These are phyloP conservation scores for Martiniozyma asiatica DNA, from an alignment of 1,139 yeast genomes.

Conservation along the genomic window DNA sequence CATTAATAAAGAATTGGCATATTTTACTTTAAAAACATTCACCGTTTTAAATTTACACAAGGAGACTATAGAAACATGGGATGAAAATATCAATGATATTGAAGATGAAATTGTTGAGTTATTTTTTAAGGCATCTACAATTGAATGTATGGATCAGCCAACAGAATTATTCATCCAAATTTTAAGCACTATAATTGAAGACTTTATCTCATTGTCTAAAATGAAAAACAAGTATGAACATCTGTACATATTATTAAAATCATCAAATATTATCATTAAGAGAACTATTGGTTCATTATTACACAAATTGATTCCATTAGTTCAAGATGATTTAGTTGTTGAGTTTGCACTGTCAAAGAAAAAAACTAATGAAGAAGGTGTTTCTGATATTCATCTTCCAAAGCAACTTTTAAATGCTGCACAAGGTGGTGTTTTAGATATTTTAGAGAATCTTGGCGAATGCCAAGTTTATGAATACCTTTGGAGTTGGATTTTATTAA, in stretches of 20 bases:
- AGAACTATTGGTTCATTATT: slow-evolving; percentile 30
- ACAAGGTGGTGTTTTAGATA: slow-evolving; percentile 22
- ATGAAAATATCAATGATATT: slow-evolving; percentile 21
- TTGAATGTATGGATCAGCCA: slow-evolving; percentile 23
- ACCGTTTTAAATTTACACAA: slow-evolving; percentile 21
- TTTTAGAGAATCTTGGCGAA: slow-evolving; percentile 29
- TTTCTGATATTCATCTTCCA: slow-evolving; percentile 27
- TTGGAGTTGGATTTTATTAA: slow-evolving; percentile 61
- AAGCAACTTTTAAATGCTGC: slow-evolving; percentile 23
- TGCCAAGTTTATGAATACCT: slow-evolving; percentile 33
- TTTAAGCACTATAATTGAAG: slow-evolving; percentile 23
- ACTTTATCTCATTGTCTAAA: slow-evolving; percentile 11
- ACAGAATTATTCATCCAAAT: slow-evolving; percentile 26
- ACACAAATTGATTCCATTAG: slow-evolving; percentile 26
- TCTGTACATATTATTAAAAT: slow-evolving; percentile 15
- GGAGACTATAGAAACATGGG: slow-evolving; percentile 23
- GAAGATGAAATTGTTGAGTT: slow-evolving; percentile 31
- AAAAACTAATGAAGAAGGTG: slow-evolving; percentile 13
- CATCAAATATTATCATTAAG: slow-evolving; percentile 24
- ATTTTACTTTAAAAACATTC: slow-evolving; percentile 35
- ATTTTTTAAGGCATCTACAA: slow-evolving; percentile 21
- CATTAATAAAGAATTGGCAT: slow-evolving; percentile 27
- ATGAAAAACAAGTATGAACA: slow-evolving; percentile 11
- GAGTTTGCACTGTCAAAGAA: slow-evolving; percentile 43
- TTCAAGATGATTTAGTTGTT: slow-evolving; percentile 48